phyloP scores from a whole-genome alignment of 2,329 filamentous ascomycete genomes.

The Aspergillus neotritici region DNA sequence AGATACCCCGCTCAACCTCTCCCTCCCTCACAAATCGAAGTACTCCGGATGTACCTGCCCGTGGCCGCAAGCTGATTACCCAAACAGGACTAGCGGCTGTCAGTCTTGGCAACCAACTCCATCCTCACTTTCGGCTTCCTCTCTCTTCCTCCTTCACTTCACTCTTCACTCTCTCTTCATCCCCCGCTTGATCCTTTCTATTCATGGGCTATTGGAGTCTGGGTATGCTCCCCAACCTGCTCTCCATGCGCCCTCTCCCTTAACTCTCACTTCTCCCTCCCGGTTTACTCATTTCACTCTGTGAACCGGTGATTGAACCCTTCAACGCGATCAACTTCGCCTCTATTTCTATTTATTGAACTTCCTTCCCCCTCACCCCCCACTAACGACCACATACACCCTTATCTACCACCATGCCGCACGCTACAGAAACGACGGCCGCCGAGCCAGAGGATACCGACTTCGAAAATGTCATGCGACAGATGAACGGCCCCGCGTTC shows the following conservation, averaged over 20 bases:
- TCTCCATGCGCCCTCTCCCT: not conserved
- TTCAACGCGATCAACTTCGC: not conserved
- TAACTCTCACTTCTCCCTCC: not conserved
- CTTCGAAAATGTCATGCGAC: conserved; percentile 39
- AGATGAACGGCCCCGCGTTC: conserved; percentile 34
- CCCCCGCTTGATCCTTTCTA: not conserved
- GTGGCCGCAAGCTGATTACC: conserved; percentile 21
- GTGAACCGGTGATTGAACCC: not conserved
- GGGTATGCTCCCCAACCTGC: not conserved
- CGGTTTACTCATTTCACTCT: not conserved
- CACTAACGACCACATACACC: conserved; percentile 1
- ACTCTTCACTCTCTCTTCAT: conserved; percentile 2
- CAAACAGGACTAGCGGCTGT: conserved; percentile 19
- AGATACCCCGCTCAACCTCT: too few relatives aligned
- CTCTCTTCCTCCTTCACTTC: conserved; percentile 4
- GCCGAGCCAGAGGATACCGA: conserved; percentile 32
- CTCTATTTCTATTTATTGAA: not conserved
- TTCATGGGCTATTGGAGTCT: not conserved
- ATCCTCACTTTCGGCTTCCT: conserved; percentile 2
- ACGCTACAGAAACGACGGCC: conserved; percentile 29
- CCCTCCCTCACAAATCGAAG: too few relatives aligned
- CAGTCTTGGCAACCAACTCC: conserved; percentile 1
- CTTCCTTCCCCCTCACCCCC: not conserved
- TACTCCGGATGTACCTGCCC: too few relatives aligned
- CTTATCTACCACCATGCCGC: conserved; percentile 30